Evolutionary conservation across 2,329 filamentous ascomycete species (phyloP), one percentile per base, ranked within the genome.

Genomic region (Aspergillus costaricaensis): DNA sequence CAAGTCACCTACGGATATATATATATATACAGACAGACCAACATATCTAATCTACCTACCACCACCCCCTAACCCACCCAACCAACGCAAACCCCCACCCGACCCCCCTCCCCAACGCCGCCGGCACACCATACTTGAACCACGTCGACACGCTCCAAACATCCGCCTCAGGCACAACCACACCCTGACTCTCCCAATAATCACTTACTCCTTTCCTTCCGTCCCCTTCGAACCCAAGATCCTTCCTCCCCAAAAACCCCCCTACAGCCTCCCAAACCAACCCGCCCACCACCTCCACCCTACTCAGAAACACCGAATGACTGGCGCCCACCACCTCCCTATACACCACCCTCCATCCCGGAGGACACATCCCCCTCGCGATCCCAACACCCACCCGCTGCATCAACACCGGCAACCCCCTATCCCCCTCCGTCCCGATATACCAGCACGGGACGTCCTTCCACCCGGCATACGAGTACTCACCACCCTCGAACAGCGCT

Each of bases 221-320:
- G 4, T 10, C 27, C 27, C 27, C 27, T 10, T 10, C 27, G 6
- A 25, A 25, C 27, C 9, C 27, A 30, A 10, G 9, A 2, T 14
- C 10, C 10, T 2, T 14, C 30, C 12, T 10, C 25, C 14, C 62
- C 19, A 61, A 65, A 64, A 78, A 74, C 17, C 70, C 68, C 30
- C 49, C 63, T 14, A 76, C 68, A 58, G 78, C 78, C 55, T 79
- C 72, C 10, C 71, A 1, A 14, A 83, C 64, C 49, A 82, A 68
- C 2, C 62, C 64, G 1, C 69, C 77, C 1, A 78, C 78, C 58
- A 78, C 76, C 2, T 73, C 67, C 0, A 81, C 79, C 62, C 68
- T 70, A 66, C 82, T 83, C 65, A 85, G 59, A 68, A 84, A 81
- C 0, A 81, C 80, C 10, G 79, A 82, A 69, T 84, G 82, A 19